Evolutionary conservation across 257 asterid species (phyloP).

Genomic region (Thymus quinquecostatus): DNA sequence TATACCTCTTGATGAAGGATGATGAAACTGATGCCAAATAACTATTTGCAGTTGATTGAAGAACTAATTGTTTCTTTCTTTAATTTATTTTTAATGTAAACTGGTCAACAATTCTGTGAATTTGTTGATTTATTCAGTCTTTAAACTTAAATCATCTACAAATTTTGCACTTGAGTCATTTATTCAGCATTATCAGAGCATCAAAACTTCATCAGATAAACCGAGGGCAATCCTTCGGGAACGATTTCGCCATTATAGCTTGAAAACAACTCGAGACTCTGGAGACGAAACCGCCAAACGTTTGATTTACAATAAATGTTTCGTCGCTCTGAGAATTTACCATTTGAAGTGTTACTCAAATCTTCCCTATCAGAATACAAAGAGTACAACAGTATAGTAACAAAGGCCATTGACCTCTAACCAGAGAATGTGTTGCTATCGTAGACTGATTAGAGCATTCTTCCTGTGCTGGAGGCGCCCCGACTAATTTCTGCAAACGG

Average conservation of each 20-base stretch:
- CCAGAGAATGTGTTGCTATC: neutral
- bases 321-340: neutral
- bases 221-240: too few species aligned
- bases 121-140: slow-evolving; percentile 1
- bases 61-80: neutral
- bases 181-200: too few species aligned
- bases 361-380: neutral
- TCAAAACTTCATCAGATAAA: too few species aligned
- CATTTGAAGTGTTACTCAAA: neutral
- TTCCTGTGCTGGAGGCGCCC: neutral
- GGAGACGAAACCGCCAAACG: too few species aligned
- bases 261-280: too few species aligned
- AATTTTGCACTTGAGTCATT: too few species aligned
- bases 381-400: neutral
- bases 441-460: neutral
- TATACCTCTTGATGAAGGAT: neutral
- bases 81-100: neutral
- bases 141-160: too few species aligned
- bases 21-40: slow-evolving; percentile 28
- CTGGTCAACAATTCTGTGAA: neutral
- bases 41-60: neutral
- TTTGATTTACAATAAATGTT: neutral
- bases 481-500: neutral
- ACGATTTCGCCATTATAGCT: too few species aligned
- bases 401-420: slow-evolving; percentile 11